Evolutionary conservation across 192 early-diverging fungal species (phyloP).

Genomic region (Backusella sp.): DNA sequence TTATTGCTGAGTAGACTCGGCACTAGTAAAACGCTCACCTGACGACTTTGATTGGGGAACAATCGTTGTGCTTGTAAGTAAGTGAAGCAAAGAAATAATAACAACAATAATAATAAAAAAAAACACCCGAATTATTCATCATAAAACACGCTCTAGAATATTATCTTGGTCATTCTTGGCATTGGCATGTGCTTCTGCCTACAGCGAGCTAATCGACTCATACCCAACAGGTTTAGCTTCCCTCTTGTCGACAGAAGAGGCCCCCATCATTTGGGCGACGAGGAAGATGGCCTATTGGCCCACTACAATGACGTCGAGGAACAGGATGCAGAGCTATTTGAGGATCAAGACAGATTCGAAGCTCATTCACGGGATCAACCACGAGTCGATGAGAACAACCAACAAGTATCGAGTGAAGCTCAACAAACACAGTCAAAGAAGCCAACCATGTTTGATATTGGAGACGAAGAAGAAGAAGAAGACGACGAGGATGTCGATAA

Average conservation of each 20-base stretch:
- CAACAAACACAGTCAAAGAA: neutral
- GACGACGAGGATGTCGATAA: neutral
- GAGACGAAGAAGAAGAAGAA: neutral
- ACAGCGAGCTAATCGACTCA: conserved; percentile 18
- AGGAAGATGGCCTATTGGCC: conserved; percentile 18
- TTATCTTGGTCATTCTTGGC: conserved; percentile 10
- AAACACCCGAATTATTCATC: neutral
- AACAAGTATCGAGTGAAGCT: neutral
- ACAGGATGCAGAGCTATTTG: neutral
- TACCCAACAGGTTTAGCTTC: conserved; percentile 26
- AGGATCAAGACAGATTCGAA: neutral
- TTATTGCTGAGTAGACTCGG: neutral
- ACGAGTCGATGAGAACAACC: neutral
- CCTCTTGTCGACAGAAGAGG: conserved; percentile 10
- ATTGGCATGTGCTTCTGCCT: conserved; percentile 30
- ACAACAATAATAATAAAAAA: neutral
- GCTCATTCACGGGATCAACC: neutral
- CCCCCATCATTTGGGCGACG: neutral
- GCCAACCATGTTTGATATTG: neutral
- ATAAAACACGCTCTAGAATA: conserved; percentile 5
- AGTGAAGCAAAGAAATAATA: too few relatives aligned
- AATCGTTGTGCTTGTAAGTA: conserved; percentile 17
- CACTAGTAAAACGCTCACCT: conserved; percentile 9
- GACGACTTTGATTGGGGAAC: conserved; percentile 15
- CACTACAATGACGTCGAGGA: conserved; percentile 10